Evolutionary conservation across 305 asterid species (phyloP).

Genomic region (Fraxinus paxiana): DNA sequence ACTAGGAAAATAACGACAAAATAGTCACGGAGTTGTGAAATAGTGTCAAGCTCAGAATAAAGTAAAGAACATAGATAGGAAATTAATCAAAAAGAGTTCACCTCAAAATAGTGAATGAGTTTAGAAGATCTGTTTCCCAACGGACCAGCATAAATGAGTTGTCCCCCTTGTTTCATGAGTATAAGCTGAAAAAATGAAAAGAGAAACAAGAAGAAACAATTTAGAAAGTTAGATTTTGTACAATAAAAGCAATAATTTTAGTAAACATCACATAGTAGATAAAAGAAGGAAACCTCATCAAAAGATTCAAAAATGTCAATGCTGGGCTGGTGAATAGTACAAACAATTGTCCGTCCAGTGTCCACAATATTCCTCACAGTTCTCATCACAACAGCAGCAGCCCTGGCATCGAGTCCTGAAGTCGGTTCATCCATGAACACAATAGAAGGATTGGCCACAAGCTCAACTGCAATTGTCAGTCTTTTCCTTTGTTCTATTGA

Average conservation of each 20-base stretch:
- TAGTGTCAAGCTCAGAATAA: slow-evolving; percentile 10
- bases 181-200: too few species aligned
- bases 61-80: neutral
- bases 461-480: slow-evolving; percentile 72
- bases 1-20: slow-evolving; percentile 30
- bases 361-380: slow-evolving; percentile 79
- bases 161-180: slow-evolving; percentile 72
- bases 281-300: slow-evolving; percentile 50
- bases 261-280: neutral
- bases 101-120: slow-evolving; percentile 66
- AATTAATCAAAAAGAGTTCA: slow-evolving; percentile 16
- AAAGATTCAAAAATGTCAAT: slow-evolving; percentile 74
- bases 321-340: slow-evolving; percentile 87
- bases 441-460: slow-evolving; percentile 78
- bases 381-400: slow-evolving; percentile 85
- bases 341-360: slow-evolving; percentile 75
- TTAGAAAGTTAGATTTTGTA: neutral
- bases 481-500: slow-evolving; percentile 78
- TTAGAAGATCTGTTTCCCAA: slow-evolving; percentile 53
- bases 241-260: neutral
- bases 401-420: slow-evolving; percentile 75
- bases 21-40: neutral
- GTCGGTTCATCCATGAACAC: slow-evolving; percentile 88
- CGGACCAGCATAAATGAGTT: slow-evolving; percentile 74
- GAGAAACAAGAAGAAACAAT: neutral